Base-by-base conservation (phyloP, 31 red algal species). In the Endocladia muricata region DNA sequence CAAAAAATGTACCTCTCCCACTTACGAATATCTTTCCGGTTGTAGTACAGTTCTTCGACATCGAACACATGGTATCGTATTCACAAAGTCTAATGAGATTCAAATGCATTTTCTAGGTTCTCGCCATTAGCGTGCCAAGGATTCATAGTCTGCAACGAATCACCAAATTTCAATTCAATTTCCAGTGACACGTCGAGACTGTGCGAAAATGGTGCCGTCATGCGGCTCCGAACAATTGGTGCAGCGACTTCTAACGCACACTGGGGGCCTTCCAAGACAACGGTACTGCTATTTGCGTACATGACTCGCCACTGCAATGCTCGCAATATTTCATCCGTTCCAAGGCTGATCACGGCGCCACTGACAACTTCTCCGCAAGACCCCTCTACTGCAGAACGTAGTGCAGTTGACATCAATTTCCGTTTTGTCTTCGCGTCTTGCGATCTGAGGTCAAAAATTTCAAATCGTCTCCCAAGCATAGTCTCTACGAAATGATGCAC, bases 251-350 rank as follows among this genome's bases (percentile, higher is more conserved):
- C 57, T 6, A 41, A 37, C 15, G 75, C 38, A 26, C 65, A 78
- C 15, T 17, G 19, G 3, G 75, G 75, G 33, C 75, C 75, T 63
- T 78, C 75, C 36, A 78, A n/a, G 23, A 63, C 31, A 41, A 78
- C 17, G 23, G 8, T 35, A 66, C 65, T 43, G 3, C 22, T 39
- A 48, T 78, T 13, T n/a, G 65, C 37, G 30, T 25, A 49, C 23
- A 78, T 59, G 13, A 78, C 75, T 3, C 41, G 55, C 75, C 75
- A 78, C 17, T 37, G 35, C 19, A 78, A 59, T 32, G 35, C 58
- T 25, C 28, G 23, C 2, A 78, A 26, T 17, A 39, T 30, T 65
- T 78, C 57, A 13, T 78, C 44, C 9, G n/a, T 38, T 13, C 21
- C 55, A 7, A 78, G 23, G 0, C 54, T 78, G 8, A 66, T 13